These are phyloP conservation scores for Populus davidiana DNA, from an alignment of 345 rosid species.

Conservation along the genomic window DNA sequence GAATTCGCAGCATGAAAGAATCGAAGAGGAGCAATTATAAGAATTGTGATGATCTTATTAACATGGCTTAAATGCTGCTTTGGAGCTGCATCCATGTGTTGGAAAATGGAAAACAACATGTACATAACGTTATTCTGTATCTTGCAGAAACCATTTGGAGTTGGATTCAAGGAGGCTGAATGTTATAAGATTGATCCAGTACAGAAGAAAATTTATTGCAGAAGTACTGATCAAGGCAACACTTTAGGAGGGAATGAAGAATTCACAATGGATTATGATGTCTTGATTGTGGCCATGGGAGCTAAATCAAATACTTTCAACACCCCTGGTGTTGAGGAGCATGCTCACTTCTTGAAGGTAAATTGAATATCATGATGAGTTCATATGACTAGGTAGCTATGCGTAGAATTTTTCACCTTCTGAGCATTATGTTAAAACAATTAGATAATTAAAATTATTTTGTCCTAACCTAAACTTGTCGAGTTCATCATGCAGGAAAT, in stretches of 20 bases:
- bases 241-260: conserved; percentile 42
- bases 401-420: neutral
- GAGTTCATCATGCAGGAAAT: conserved; percentile 46
- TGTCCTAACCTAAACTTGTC: neutral
- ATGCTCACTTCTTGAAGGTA: conserved; percentile 70
- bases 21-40: too few species aligned
- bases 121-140: neutral
- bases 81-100: too few species aligned
- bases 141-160: conserved; percentile 48
- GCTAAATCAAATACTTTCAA: conserved; percentile 74
- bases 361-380: neutral
- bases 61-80: neutral
- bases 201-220: conserved; percentile 54
- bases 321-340: conserved; percentile 74
- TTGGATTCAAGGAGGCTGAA: conserved; percentile 65
- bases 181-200: conserved; percentile 57
- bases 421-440: too few species aligned
- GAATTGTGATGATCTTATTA: neutral
- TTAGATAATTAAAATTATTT: neutral
- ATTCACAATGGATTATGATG: conserved; percentile 67
- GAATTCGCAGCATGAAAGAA: too few species aligned
- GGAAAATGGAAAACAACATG: too few species aligned
- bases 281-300: conserved; percentile 62
- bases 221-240: conserved; percentile 34
- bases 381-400: neutral